Evolutionary conservation across 78 protist species (phyloP).

Genomic region (Dictyostelium brefeldianum): DNA sequence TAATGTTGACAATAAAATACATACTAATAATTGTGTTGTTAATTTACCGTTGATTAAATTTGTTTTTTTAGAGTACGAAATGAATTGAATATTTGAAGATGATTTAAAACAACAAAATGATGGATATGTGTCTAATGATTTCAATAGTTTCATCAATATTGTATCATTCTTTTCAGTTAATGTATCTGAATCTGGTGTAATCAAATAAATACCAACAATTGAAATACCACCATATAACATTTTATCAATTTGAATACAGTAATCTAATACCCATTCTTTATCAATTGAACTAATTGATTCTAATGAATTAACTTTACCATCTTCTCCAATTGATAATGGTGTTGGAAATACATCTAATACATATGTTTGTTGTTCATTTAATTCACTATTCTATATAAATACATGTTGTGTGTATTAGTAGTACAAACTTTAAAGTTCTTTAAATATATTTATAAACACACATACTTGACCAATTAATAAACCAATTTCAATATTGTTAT

Average conservation of each 20-base stretch:
- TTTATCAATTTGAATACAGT: conserved; percentile 3
- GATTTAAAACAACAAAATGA: not conserved
- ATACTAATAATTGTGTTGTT: not conserved
- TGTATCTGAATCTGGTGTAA: not conserved
- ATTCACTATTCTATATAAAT: not conserved
- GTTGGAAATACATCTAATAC: conserved; percentile 2
- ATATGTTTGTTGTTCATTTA: not conserved
- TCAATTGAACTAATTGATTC: not conserved
- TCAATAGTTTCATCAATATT: not conserved
- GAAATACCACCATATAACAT: conserved; percentile 49
- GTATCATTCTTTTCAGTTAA: not conserved
- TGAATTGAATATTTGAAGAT: not conserved
- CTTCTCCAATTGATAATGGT: not conserved
- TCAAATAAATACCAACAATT: conserved; percentile 21
- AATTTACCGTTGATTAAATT: not conserved
- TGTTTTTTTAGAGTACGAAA: not conserved
- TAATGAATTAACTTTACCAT: not conserved
- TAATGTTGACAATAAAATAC: too few relatives aligned
- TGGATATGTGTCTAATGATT: not conserved
- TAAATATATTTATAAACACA: not conserved
- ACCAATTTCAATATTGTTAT: not conserved
- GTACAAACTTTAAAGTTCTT: too few relatives aligned
- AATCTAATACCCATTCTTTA: conserved; percentile 42
- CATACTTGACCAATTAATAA: conserved; percentile 20
- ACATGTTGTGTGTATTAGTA: too few relatives aligned